Evolutionary conservation across 2,329 filamentous ascomycete genomes (phyloP), one percentile per base, ranked within the genome.

Genomic region (Alternaria sp.): DNA sequence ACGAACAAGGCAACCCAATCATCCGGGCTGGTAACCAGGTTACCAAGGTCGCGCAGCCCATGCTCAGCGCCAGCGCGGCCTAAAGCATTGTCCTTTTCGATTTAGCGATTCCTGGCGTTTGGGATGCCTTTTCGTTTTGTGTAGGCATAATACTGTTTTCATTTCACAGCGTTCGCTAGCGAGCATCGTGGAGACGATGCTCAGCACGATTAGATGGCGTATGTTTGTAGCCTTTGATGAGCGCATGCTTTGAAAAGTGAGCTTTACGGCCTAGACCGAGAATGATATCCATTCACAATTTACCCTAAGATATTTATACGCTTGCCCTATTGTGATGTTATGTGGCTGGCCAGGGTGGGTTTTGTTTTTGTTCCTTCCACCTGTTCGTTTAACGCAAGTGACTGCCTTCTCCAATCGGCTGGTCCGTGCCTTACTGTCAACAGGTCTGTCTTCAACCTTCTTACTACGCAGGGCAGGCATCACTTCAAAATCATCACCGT

Each of bases 1-100:
- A 97, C 77, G 91, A 89, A 16, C 84, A 88, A 54, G 94, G 93
- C 51, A 87, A 92, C 79, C 89, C 91, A 66, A 93, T 97, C 70
- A 87, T 96, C 74, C 90, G 94, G 66, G 93, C 94, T 67, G 93
- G 93, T 54, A 85, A 88, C 72, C 94, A 97, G 82, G 87, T 92
- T 61, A 97, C 94, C 69, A 93, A 92, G 81, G 87, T 96, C 52
- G 82, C 88, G 20, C 88, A 93, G 78, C 93, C 94, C 44, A 87
- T 92, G 56, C 88, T 90, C 64, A 94, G 89, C 70, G 94, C 94
- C 61, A 93, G 93, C 80, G 93, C 93, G 65, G 93, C 93, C 73
- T 94, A 80, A 69, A 74, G 59, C 49, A 60, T 48, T 61, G 26
- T 51, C 43, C 34, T 43, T 58, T 57, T 47, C n/a, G 56, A 63